A percentile compares a stretch with the other conserved stretches of the same genome.
phyloP scores from a whole-genome alignment of 2,329 filamentous ascomycete species.

The Leptographium flavum region DNA sequence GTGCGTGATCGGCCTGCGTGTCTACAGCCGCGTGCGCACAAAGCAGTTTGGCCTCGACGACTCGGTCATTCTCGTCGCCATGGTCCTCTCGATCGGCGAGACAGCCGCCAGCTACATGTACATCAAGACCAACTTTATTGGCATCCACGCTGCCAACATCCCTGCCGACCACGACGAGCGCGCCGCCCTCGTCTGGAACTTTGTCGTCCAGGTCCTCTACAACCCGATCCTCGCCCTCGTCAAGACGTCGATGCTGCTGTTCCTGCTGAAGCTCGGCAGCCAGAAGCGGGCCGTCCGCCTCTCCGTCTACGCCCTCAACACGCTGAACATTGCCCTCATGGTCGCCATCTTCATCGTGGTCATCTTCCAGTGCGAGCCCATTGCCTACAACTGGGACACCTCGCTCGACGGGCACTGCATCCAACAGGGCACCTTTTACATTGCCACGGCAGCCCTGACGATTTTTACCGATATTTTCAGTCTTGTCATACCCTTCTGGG shows the following conservation, averaged over 20 bases:
- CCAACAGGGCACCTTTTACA: slow-evolving; percentile 15
- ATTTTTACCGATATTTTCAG: slow-evolving; percentile 29
- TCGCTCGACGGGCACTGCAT: slow-evolving; percentile 25
- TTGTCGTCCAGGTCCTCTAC: slow-evolving; percentile 10
- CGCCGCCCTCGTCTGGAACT: slow-evolving; percentile 8
- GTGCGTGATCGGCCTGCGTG: slow-evolving; percentile 12
- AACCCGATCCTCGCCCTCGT: slow-evolving; percentile 16
- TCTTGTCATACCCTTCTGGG: slow-evolving; percentile 25
- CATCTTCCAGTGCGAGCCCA: slow-evolving; percentile 25
- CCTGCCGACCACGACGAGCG: slow-evolving; percentile 4
- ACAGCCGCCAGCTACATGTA: slow-evolving; percentile 7
- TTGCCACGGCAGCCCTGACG: slow-evolving; percentile 24
- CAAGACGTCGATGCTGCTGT: slow-evolving; percentile 21
- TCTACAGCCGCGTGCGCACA: slow-evolving; percentile 13
- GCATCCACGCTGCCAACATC: slow-evolving; percentile 8
- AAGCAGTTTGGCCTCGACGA: slow-evolving; percentile 12
- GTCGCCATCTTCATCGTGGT: slow-evolving; percentile 19
- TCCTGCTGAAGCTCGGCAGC: slow-evolving; percentile 18
- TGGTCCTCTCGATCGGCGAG: slow-evolving; percentile 8
- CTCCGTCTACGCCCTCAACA: slow-evolving; percentile 16
- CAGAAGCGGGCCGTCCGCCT: slow-evolving; percentile 16
- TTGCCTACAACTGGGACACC: slow-evolving; percentile 29
- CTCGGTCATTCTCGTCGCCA: slow-evolving; percentile 6
- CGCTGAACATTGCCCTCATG: slow-evolving; percentile 18
- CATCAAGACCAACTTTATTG: slow-evolving; percentile 10